Conservation (phyloP, 2,329 filamentous ascomycete genomes). For the Nigrospora oryzae region DNA sequence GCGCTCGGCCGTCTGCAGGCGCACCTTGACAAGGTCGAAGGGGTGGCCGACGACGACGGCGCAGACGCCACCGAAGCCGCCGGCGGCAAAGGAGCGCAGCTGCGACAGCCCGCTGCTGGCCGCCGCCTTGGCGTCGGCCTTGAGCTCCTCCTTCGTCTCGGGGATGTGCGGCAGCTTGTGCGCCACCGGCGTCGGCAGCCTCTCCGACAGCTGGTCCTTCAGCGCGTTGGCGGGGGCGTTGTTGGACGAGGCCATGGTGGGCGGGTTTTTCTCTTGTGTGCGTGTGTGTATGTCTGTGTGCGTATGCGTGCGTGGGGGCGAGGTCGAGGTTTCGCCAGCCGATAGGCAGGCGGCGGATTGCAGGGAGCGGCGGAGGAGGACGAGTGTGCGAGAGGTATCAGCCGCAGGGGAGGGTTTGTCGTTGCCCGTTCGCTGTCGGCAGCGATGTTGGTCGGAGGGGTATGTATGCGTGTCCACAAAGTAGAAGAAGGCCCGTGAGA, state of each 20-base stretch:
- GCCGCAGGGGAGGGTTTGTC: no score
- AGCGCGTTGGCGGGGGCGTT: conserved; percentile 6
- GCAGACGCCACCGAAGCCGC: conserved; percentile 88
- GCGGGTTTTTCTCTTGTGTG: not conserved
- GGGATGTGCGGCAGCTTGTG: conserved; percentile 33
- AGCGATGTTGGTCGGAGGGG: no score
- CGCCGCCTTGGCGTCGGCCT: conserved; percentile 30
- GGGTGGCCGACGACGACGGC: conserved; percentile 93
- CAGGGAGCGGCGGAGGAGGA: no score
- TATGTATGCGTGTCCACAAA: no score
- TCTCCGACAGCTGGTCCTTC: conserved; percentile 22
- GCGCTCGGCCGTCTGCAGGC: conserved; percentile 89
- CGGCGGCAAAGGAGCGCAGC: conserved; percentile 76
- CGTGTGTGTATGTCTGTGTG: no score
- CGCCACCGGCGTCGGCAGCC: conserved; percentile 24
- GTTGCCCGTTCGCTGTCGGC: no score
- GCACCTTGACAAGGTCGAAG: conserved; percentile 96
- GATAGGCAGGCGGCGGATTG: no score
- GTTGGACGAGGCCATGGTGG: not conserved
- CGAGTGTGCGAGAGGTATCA: no score
- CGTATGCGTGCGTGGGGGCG: not conserved
- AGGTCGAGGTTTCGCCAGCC: not conserved
- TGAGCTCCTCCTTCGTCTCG: conserved; percentile 33
- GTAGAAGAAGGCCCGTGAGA: no score
- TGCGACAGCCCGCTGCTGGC: conserved; percentile 33